A percentile compares a stretch with the other conserved stretches of the same genome.
Evolutionary conservation across 495 filamentous ascomycete species (phyloP).

Genomic region (Parmelia sp.): DNA sequence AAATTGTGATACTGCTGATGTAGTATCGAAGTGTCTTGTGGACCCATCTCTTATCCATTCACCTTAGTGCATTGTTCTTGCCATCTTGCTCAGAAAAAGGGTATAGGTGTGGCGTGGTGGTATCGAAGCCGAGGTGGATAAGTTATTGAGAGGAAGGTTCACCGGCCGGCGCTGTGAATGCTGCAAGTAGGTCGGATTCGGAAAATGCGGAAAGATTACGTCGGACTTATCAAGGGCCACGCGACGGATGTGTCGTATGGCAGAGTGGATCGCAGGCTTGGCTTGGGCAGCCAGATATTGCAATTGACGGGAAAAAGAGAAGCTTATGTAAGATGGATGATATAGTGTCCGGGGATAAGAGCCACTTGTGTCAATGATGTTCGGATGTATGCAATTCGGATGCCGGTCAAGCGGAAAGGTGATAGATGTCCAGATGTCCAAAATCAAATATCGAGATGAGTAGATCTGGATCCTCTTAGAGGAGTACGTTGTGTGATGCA

Average conservation of each 20-base stretch:
- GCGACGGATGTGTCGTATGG: background rate
- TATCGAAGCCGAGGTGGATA: background rate
- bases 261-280: background rate
- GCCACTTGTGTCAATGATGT: background rate
- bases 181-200: background rate
- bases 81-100: constrained; percentile 1
- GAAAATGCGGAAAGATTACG: background rate
- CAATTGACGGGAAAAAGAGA: background rate
- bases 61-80: constrained; percentile 13
- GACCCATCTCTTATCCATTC: constrained; percentile 15
- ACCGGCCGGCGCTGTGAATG: background rate
- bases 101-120: background rate
- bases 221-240: background rate
- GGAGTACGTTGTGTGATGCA: background rate
- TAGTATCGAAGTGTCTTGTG: constrained; percentile 12
- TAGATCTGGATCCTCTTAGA: background rate
- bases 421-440: too few species aligned
- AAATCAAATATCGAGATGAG: too few species aligned
- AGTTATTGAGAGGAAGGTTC: background rate
- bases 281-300: constrained; percentile 3
- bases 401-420: too few species aligned
- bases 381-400: too few species aligned
- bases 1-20: constrained; percentile 4
- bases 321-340: background rate
- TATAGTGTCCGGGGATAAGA: background rate